phyloP scores from a whole-genome alignment of 2,329 filamentous ascomycete species.

The Nothophaeocryptopus gaeumannii region DNA sequence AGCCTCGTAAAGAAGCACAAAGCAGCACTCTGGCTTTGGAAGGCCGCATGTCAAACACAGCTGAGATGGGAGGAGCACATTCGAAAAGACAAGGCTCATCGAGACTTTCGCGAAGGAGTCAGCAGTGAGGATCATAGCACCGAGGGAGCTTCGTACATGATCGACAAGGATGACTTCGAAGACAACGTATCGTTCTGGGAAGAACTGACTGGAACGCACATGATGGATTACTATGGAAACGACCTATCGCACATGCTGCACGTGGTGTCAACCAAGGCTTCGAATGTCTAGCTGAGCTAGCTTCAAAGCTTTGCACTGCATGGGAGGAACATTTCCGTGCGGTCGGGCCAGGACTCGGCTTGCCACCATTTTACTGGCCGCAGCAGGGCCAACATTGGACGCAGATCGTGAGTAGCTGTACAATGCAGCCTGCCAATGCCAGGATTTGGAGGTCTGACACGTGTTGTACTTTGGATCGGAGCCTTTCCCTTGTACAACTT shows the following conservation, averaged over 20 bases:
- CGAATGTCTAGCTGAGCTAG: no score
- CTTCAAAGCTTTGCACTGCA: no score
- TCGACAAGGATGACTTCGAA: conserved; percentile 7
- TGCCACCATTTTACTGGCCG: no score
- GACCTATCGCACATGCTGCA: conserved; percentile 16
- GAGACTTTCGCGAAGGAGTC: background rate
- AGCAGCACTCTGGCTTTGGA: conserved; percentile 24
- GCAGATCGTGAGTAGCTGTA: no score
- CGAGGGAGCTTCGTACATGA: conserved; percentile 4
- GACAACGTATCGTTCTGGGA: conserved; percentile 12
- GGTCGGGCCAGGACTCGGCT: no score
- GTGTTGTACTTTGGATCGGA: no score
- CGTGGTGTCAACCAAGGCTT: no score
- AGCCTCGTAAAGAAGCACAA: conserved; percentile 18
- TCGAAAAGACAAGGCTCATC: background rate
- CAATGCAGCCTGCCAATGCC: no score
- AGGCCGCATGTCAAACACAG: conserved; percentile 21
- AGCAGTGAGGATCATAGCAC: background rate
- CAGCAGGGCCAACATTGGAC: no score
- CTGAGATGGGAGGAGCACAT: conserved; percentile 20
- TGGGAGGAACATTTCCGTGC: no score
- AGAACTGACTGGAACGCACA: conserved; percentile 10
- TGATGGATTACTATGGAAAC: conserved; percentile 21
- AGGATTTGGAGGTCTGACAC: no score
- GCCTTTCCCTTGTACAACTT: no score